Evolutionary conservation across 2,329 filamentous ascomycete species (phyloP).

Genomic region (Colletotrichum sidae): DNA sequence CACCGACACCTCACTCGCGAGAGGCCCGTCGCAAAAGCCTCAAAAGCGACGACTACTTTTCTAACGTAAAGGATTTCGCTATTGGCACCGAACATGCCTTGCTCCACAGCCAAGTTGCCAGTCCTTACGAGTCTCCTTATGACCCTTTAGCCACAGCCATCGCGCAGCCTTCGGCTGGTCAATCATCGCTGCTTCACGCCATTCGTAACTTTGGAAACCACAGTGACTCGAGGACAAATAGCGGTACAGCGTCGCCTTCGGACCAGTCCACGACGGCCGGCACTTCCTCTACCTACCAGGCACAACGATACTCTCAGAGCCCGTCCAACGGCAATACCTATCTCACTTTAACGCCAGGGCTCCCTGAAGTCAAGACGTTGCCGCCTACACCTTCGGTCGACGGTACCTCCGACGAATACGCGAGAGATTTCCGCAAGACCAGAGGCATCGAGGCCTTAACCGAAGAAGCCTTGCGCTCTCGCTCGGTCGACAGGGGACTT

Average conservation of each 20-base stretch:
- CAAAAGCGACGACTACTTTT: slow-evolving; percentile 66
- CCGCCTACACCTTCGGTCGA: slow-evolving; percentile 53
- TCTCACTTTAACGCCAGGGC: slow-evolving; percentile 52
- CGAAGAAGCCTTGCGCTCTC: slow-evolving; percentile 66
- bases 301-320: slow-evolving; percentile 56
- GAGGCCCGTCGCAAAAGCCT: slow-evolving; percentile 66
- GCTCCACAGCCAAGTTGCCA: slow-evolving; percentile 78
- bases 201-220: slow-evolving; percentile 4
- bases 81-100: slow-evolving; percentile 71
- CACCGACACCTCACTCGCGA: slow-evolving; percentile 65
- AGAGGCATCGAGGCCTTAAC: slow-evolving; percentile 50
- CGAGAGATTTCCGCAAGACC: slow-evolving; percentile 57
- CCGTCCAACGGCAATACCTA: slow-evolving; percentile 58
- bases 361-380: slow-evolving; percentile 37
- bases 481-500: slow-evolving; percentile 72
- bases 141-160: slow-evolving; percentile 53
- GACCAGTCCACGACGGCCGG: slow-evolving; percentile 31
- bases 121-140: slow-evolving; percentile 66
- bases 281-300: slow-evolving; percentile 38
- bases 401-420: slow-evolving; percentile 49
- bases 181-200: slow-evolving; percentile 18
- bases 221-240: slow-evolving; percentile 23
- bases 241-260: slow-evolving; percentile 31
- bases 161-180: slow-evolving; percentile 18
- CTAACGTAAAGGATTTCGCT: slow-evolving; percentile 52